Percentiles rank a stretch among this genome's conserved stretches.
Evolutionary conservation across 1,139 yeast species (phyloP).

Genomic region (Candida sanyaensis): DNA sequence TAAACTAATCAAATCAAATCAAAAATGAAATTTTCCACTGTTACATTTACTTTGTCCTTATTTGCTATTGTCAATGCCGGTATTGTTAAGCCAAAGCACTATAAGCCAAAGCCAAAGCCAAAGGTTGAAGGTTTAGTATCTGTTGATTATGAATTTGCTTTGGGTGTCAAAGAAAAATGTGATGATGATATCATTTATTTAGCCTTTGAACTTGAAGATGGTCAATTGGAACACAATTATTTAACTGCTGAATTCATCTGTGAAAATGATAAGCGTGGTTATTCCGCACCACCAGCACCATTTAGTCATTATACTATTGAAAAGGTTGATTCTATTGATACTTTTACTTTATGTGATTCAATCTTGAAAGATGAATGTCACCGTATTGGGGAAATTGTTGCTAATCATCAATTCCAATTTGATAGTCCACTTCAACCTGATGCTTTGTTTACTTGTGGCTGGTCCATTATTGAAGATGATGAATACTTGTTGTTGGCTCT

Average conservation of each 20-base stretch:
- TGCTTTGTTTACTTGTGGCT: conserved; percentile 11
- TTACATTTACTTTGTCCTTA: neutral
- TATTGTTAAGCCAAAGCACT: neutral
- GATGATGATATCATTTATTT: conserved; percentile 5
- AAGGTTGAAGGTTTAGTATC: neutral
- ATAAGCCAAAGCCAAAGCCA: neutral
- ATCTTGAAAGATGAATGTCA: conserved; percentile 37
- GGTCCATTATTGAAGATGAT: conserved; percentile 17
- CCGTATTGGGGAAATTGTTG: conserved; percentile 45
- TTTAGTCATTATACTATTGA: neutral
- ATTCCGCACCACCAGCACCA: neutral
- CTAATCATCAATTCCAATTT: conserved; percentile 48
- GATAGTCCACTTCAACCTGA: conserved; percentile 32
- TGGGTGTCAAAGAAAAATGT: conserved; percentile 9
- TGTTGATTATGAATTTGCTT: conserved; percentile 9
- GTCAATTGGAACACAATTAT: conserved; percentile 9
- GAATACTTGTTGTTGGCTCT: conserved; percentile 24
- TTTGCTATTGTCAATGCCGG: conserved; percentile 2
- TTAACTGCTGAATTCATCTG: neutral
- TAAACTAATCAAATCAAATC: neutral
- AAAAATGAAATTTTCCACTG: conserved; percentile 4
- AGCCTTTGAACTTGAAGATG: conserved; percentile 9
- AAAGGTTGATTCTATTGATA: neutral
- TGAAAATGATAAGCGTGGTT: neutral
- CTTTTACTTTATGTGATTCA: conserved; percentile 50